These are phyloP conservation scores for Phytopythium vexans DNA, from an alignment of 352 stramenopile species.

Conservation along the genomic window DNA sequence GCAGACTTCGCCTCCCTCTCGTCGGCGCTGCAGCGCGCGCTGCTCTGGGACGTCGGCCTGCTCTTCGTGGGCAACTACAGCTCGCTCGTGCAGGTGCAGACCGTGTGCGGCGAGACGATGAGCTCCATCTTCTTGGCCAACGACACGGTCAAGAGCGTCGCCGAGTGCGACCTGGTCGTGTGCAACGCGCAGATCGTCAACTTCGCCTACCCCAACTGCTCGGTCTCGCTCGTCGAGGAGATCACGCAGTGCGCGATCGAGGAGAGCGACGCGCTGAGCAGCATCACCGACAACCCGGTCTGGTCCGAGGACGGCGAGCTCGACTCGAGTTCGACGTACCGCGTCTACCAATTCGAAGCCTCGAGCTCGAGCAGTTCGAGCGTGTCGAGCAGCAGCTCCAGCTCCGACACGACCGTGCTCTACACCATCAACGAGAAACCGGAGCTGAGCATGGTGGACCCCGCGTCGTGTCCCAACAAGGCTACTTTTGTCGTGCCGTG, in stretches of 20 bases:
- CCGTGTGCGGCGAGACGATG: constrained; percentile 7
- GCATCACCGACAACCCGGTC: neutral
- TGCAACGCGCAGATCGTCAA: constrained; percentile 7
- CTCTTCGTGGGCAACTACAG: constrained; percentile 1
- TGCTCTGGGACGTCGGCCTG: constrained; percentile 12
- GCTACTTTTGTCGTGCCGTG: constrained; percentile 14
- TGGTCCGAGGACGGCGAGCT: constrained; percentile 6
- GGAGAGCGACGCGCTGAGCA: neutral
- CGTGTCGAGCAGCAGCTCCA: neutral
- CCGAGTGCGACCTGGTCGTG: neutral
- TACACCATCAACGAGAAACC: constrained; percentile 13
- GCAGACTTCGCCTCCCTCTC: constrained; percentile 5
- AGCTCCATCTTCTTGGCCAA: constrained; percentile 4
- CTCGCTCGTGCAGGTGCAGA: constrained; percentile 8
- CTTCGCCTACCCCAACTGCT: constrained; percentile 4
- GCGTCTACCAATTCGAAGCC: neutral
- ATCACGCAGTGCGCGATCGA: constrained; percentile 4
- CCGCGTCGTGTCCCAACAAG: constrained; percentile 5
- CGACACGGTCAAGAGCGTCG: neutral
- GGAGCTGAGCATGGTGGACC: neutral
- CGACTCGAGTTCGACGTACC: neutral
- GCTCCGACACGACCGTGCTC: neutral
- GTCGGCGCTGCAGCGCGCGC: constrained; percentile 9
- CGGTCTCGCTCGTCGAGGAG: neutral
- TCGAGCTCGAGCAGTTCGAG: neutral